Conservation (phyloP, 495 filamentous ascomycete species). For the Aspergillus homomorphus region DNA sequence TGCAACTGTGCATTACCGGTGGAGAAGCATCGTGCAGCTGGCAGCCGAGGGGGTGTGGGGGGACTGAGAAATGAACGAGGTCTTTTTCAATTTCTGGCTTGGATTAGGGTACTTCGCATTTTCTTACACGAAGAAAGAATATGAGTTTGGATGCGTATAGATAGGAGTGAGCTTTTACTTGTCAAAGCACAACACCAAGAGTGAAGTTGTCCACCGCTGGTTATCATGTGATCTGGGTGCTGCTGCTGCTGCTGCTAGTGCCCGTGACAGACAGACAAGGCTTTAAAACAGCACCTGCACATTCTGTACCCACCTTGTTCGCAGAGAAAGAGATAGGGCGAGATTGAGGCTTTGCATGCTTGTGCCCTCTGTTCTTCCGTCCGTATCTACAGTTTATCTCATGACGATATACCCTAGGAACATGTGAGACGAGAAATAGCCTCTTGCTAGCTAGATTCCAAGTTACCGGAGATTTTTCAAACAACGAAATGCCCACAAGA, state of each 20-base stretch:
- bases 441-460: background rate
- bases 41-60: background rate
- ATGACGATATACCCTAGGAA: background rate
- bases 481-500: background rate
- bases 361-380: background rate
- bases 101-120: too few species aligned
- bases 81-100: background rate
- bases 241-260: background rate
- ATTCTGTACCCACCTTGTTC: too few species aligned
- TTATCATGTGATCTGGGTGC: background rate
- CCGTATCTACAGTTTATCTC: background rate
- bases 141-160: too few species aligned
- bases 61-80: background rate
- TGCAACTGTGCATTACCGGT: background rate
- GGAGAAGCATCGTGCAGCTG: constrained; percentile 1
- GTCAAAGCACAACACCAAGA: background rate
- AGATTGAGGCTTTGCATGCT: background rate
- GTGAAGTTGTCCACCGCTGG: background rate
- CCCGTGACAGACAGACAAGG: background rate
- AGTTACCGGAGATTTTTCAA: background rate
- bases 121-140: too few species aligned
- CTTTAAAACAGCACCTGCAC: too few species aligned
- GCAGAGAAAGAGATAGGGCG: background rate
- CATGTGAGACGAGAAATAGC: background rate
- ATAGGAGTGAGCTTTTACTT: too few species aligned